Evolutionary conservation across 73 alveolate species (phyloP).

Genomic region (Paramecium sexaurelia): DNA sequence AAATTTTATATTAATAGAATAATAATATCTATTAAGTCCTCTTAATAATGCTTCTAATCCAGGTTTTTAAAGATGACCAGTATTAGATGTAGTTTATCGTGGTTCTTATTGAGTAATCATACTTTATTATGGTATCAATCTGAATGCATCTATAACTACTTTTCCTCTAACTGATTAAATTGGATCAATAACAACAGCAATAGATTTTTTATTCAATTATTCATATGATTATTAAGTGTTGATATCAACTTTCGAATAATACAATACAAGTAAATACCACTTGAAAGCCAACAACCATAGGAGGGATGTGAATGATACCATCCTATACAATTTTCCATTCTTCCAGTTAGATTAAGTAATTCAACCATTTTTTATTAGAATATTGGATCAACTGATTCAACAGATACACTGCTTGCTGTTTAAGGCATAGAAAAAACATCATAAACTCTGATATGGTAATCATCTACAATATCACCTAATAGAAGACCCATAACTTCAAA

Average conservation of each 20-base stretch:
- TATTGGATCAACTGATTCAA: constrained; percentile 99
- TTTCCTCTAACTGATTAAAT: constrained; percentile 99
- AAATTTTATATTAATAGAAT: constrained; percentile 97
- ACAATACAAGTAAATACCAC: constrained; percentile 30
- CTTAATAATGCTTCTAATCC: constrained; percentile 87
- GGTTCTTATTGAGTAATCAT: constrained; percentile 94
- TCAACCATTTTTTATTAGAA: constrained; percentile 99
- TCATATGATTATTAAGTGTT: constrained; percentile 98
- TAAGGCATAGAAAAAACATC: constrained; percentile 99
- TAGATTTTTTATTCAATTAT: constrained; percentile 98
- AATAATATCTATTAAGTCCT: constrained; percentile 96
- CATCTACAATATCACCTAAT: constrained; percentile 98
- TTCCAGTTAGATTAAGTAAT: constrained; percentile 98
- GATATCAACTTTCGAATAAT: constrained; percentile 74
- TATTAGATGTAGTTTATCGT: constrained; percentile 98
- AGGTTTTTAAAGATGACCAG: constrained; percentile 96
- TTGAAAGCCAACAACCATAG: constrained; percentile 99
- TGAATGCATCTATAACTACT: constrained; percentile 99
- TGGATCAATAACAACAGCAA: constrained; percentile 99
- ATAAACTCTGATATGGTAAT: constrained; percentile 96
- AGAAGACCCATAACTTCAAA: constrained; percentile 99
- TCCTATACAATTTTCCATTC: constrained; percentile 99
- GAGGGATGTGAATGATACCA: constrained; percentile 99
- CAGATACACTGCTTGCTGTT: constrained; percentile 99
- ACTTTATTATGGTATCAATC: constrained; percentile 91